These are phyloP conservation scores for Colletotrichum echinochloae DNA, from an alignment of 2,329 filamentous ascomycete species.

Conservation along the genomic window DNA sequence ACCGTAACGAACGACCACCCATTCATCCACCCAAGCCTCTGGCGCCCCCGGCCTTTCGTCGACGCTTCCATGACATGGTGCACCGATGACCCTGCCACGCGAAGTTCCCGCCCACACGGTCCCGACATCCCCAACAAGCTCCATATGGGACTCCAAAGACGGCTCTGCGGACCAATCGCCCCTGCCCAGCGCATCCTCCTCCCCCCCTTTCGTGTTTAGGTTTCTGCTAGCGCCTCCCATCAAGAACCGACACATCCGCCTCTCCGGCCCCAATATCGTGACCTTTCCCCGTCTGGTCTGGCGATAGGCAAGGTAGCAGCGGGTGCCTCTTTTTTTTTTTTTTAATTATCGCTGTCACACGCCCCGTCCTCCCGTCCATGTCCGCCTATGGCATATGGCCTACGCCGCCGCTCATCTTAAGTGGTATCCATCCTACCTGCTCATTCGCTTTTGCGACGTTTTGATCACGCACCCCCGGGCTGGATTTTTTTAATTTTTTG, in stretches of 20 bases:
- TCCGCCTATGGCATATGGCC: neutral
- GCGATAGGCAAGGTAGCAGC: neutral
- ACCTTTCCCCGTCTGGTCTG: neutral
- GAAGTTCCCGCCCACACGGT: neutral
- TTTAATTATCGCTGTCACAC: neutral
- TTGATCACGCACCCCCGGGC: neutral
- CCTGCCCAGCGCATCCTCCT: neutral
- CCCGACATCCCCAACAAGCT: neutral
- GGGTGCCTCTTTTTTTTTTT: neutral
- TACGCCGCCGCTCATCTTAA: neutral
- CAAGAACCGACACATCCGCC: neutral
- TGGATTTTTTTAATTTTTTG: neutral
- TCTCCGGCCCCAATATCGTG: neutral
- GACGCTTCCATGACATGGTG: neutral
- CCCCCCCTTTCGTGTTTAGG: neutral
- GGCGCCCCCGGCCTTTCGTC: neutral
- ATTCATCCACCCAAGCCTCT: neutral
- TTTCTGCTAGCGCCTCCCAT: neutral
- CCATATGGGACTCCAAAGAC: too few relatives aligned
- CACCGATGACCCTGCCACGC: too few relatives aligned
- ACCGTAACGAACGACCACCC: conserved; percentile 8
- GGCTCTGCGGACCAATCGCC: neutral
- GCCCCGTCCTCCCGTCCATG: neutral
- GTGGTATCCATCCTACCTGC: too few relatives aligned
- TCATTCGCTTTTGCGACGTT: neutral